Evolutionary conservation across 2,329 filamentous ascomycete genomes (phyloP), one percentile per base, ranked within the genome.

Genomic region (Colletotrichum tabaci): DNA sequence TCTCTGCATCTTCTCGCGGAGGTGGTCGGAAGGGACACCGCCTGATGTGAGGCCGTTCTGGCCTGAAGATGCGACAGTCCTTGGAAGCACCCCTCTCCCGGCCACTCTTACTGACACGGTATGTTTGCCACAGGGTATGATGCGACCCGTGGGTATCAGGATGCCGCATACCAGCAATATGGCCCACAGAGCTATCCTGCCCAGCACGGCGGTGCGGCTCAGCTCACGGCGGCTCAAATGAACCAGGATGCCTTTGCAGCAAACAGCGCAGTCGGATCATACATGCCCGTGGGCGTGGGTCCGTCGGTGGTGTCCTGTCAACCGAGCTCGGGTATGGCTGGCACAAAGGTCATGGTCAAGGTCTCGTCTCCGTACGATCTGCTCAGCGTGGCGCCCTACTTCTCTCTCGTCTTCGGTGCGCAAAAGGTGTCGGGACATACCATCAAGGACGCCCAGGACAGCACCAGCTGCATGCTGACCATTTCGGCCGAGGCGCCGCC

Each of bases 311-410:
- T 91, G 71, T 92, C 92, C 70, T 94, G 89, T 80, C 87, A 90
- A 71, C 96, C 95, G 21, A 84, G 85, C 55, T 87, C 89, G 77
- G 95, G 95, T 53, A 82, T 86, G 44, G 87, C 89, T 77, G 93
- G 93, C 65, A 93, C 92, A 23, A 91, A 91, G 76, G 84, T 98
- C 12, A 87, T 89, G 71, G 87, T 98, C 74, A 92, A 93, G 79
- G 88, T 97, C 40, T 90, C 91, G 63, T 92, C 93, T 53, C 88
- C 91, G 72, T 94, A 93, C 83, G 92, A 97, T 78, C 83, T 97
- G 72, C 82, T 87, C 73, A 79, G 82, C 68, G 88, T 91, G 80
- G 87, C 86, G 42, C 84, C 87, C 2, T 86, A 86, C 61, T 91
- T 94, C 77, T 91, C 84, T 74, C 82, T 98, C 66, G 88, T 91